These are phyloP conservation scores for Dryadomyces quercivorus DNA, from an alignment of 2,329 filamentous ascomycete species.

Conservation along the genomic window DNA sequence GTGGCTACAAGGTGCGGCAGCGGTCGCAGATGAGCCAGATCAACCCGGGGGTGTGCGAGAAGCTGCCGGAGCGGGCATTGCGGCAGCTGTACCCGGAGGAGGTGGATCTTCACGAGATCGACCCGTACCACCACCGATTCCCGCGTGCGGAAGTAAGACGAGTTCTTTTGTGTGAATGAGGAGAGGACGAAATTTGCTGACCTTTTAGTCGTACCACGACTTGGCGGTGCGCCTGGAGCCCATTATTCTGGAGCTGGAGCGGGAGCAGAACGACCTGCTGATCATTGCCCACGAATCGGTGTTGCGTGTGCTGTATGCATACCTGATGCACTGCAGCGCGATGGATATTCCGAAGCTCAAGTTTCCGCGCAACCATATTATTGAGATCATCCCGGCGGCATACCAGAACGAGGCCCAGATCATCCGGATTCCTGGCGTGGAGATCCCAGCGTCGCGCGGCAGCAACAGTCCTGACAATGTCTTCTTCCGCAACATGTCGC, in stretches of 20 bases:
- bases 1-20: slow-evolving; percentile 78
- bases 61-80: slow-evolving; percentile 75
- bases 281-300: slow-evolving; percentile 98
- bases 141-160: slow-evolving; percentile 74
- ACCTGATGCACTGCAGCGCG: slow-evolving; percentile 96
- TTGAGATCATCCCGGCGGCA: slow-evolving; percentile 94
- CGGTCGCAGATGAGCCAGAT: slow-evolving; percentile 94
- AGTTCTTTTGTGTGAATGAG: no score
- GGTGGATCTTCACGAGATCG: slow-evolving; percentile 80
- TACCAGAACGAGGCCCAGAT: slow-evolving; percentile 95
- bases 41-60: slow-evolving; percentile 92
- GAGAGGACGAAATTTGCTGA: no score
- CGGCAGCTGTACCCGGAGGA: slow-evolving; percentile 78
- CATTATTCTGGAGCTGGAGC: slow-evolving; percentile 92
- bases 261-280: slow-evolving; percentile 92
- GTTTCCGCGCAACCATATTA: slow-evolving; percentile 94
- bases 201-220: slow-evolving; percentile 79
- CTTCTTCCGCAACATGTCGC: slow-evolving; percentile 52
- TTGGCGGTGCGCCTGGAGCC: slow-evolving; percentile 95
- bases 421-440: slow-evolving; percentile 65
- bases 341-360: slow-evolving; percentile 85
- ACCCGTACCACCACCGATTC: slow-evolving; percentile 95
- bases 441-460: slow-evolving; percentile 16
- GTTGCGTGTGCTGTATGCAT: slow-evolving; percentile 91
- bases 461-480: slow-evolving; percentile 11